Evolutionary conservation across 2,329 filamentous ascomycete genomes (phyloP).

Genomic region (Anthostomella pinea): DNA sequence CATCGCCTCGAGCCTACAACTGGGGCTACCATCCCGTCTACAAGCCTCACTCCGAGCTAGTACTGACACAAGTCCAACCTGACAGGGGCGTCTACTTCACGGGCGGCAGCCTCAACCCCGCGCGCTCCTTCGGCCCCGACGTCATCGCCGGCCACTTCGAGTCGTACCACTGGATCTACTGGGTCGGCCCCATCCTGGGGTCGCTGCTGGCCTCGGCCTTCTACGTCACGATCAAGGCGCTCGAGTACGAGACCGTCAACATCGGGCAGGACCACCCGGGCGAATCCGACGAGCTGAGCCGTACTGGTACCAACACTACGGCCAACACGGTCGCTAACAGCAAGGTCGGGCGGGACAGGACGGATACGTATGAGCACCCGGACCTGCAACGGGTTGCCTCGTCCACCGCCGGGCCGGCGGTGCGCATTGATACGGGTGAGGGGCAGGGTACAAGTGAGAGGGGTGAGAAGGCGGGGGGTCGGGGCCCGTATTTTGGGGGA

Average conservation of each 20-base stretch:
- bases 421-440: no score
- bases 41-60: not conserved
- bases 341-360: no score
- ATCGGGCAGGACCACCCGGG: constrained; percentile 10
- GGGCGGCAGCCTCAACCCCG: constrained; percentile 33
- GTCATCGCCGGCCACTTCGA: constrained; percentile 26
- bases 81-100: constrained; percentile 33
- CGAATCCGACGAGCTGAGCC: not conserved
- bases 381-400: no score
- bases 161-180: constrained; percentile 35
- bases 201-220: constrained; percentile 34
- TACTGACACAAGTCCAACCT: constrained; percentile 3
- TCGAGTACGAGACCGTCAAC: constrained; percentile 27
- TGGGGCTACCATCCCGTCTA: not conserved
- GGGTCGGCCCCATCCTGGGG: constrained; percentile 38
- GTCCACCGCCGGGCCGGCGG: no score
- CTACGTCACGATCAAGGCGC: constrained; percentile 22
- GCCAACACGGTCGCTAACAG: no score
- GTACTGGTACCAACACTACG: no score
- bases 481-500: no score
- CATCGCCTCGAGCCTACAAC: not conserved
- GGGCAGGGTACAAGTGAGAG: no score
- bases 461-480: no score
- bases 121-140: constrained; percentile 33
- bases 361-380: no score